Evolutionary conservation across 2,329 filamentous ascomycete species (phyloP).

Genomic region (Tolypocladium inflatum): DNA sequence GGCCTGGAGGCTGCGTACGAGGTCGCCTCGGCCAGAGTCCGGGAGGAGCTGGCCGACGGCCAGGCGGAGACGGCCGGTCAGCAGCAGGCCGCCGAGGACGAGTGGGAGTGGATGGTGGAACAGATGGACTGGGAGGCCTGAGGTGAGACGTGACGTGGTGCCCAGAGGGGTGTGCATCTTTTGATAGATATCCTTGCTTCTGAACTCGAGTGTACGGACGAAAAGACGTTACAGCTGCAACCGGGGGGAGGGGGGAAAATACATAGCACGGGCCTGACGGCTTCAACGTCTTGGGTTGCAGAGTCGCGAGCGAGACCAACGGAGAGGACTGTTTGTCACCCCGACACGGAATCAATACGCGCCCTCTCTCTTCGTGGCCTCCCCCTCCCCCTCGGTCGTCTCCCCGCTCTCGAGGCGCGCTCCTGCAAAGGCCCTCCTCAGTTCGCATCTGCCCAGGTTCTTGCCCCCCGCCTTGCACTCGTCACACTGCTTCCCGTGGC

Average conservation of each 20-base stretch:
- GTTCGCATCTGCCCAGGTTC: conserved; percentile 26
- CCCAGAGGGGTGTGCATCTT: not conserved
- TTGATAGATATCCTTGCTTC: conserved; percentile 1
- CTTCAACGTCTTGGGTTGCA: not conserved
- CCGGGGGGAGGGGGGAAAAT: no score
- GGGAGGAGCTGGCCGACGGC: conserved; percentile 29
- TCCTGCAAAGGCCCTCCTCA: conserved; percentile 28
- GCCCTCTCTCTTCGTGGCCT: conserved; percentile 3
- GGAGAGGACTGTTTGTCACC: not conserved
- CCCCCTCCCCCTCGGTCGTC: conserved; percentile 3
- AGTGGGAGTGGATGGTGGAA: conserved; percentile 32
- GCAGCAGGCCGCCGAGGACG: conserved; percentile 10
- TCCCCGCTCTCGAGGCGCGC: conserved; percentile 13
- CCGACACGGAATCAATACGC: not conserved
- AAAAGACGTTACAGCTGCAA: not conserved
- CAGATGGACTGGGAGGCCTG: conserved; percentile 27
- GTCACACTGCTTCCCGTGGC: conserved; percentile 33
- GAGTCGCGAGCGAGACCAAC: not conserved
- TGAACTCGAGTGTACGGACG: not conserved
- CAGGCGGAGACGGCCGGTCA: conserved; percentile 18
- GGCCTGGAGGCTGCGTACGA: conserved; percentile 50
- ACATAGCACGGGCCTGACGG: not conserved
- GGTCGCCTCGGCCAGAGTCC: conserved; percentile 37
- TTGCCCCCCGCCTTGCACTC: conserved; percentile 36
- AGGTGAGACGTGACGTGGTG: not conserved